A percentile compares a stretch with the other conserved stretches of the same genome.
Conservation (phyloP, 371 early-diverging fungal genomes). For the Mortierella sp. region DNA sequence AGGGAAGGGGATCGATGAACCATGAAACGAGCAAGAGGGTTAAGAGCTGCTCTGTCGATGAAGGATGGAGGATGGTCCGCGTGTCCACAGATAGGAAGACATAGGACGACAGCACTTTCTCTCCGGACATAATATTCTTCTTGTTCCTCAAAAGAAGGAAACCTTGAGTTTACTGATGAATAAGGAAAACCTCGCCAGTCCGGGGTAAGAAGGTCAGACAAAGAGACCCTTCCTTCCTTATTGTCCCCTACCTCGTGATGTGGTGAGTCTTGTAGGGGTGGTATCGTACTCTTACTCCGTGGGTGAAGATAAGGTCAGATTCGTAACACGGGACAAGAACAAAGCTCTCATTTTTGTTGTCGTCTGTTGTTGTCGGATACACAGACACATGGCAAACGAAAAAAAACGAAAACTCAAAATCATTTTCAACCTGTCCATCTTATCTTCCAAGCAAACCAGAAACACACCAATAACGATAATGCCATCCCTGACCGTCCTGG, state of each 20-base stretch:
- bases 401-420: neutral
- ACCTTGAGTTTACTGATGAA: neutral
- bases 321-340: constrained; percentile 3
- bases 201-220: neutral
- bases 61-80: constrained; percentile 5
- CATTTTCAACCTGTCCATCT: neutral
- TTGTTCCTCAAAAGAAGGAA: neutral
- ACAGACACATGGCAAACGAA: constrained; percentile 11
- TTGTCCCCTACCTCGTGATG: too few relatives aligned
- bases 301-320: neutral
- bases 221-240: neutral
- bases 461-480: neutral
- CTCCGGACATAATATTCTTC: neutral
- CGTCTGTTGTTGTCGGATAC: neutral
- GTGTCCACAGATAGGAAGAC: constrained; percentile 2
- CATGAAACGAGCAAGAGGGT: neutral
- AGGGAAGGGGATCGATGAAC: neutral
- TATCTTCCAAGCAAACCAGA: neutral
- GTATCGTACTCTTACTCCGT: neutral
- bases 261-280: neutral
- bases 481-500: neutral
- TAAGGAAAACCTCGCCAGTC: neutral
- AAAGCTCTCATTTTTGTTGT: neutral
- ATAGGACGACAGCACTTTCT: neutral
- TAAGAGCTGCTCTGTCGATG: neutral